phyloP scores from a whole-genome alignment of 2,329 filamentous ascomycete species.

The Thielaviopsis populi region DNA sequence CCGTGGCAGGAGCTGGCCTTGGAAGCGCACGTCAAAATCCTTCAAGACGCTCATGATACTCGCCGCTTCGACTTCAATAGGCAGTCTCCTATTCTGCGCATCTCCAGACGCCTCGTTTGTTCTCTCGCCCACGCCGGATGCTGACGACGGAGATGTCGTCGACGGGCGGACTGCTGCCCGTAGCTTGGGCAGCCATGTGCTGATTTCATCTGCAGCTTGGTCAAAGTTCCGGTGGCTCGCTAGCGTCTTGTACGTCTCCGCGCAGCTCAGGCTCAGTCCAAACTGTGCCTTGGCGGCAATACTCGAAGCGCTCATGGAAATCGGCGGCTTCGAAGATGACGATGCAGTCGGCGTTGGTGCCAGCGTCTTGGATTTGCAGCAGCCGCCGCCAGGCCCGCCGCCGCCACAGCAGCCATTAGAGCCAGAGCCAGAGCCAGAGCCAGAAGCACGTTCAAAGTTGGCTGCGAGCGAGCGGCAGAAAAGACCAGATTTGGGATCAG shows the following conservation, averaged over 20 bases:
- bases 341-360: constrained; percentile 23
- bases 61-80: constrained; percentile 66
- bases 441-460: constrained; percentile 34
- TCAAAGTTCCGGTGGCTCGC: constrained; percentile 64
- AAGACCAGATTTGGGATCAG: constrained; percentile 63
- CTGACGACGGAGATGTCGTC: constrained; percentile 22
- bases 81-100: constrained; percentile 29
- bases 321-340: constrained; percentile 19
- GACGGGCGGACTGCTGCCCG: constrained; percentile 34
- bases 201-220: constrained; percentile 56
- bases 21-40: constrained; percentile 64
- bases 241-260: constrained; percentile 64
- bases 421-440: constrained; percentile 22
- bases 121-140: constrained; percentile 16
- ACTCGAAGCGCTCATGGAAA: constrained; percentile 9
- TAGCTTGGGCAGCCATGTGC: constrained; percentile 61
- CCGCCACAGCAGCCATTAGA: constrained; percentile 53
- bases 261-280: constrained; percentile 51
- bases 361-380: constrained; percentile 40
- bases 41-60: constrained; percentile 78
- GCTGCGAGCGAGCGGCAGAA: constrained; percentile 73
- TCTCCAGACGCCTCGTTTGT: constrained; percentile 1
- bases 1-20: constrained; percentile 4
- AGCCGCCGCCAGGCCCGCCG: constrained; percentile 42
- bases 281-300: constrained; percentile 23